Evolutionary conservation across 768 basidiomycete genomes (phyloP).

Genomic region (Lactarius tabidus): DNA sequence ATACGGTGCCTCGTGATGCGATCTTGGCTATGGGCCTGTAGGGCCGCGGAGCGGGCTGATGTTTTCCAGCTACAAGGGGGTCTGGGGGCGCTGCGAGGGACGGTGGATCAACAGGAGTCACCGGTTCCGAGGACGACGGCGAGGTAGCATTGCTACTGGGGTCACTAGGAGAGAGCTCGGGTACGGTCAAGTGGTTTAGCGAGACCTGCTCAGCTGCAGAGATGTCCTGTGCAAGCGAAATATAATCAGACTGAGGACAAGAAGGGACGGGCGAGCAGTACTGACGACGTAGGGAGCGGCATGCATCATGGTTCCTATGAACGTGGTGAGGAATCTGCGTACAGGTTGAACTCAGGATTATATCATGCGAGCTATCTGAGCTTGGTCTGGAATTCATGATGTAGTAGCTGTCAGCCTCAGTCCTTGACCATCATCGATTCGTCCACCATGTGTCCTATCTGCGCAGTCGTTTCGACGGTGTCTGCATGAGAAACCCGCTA

Average conservation of each 20-base stretch:
- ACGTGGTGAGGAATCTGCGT: background rate
- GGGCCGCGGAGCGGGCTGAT: slow-evolving; percentile 14
- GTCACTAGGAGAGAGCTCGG: slow-evolving; percentile 19
- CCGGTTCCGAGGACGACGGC: slow-evolving; percentile 13
- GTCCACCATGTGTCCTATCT: too few relatives aligned
- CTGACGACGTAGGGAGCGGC: slow-evolving; percentile 17
- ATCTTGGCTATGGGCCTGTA: slow-evolving; percentile 6
- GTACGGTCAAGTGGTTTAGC: slow-evolving; percentile 7
- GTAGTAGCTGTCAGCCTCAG: background rate
- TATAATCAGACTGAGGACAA: background rate
- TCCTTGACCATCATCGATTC: too few relatives aligned
- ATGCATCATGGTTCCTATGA: slow-evolving; percentile 8
- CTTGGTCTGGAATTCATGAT: background rate
- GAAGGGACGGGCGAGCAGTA: background rate
- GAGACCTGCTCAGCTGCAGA: slow-evolving; percentile 22
- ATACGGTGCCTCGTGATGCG: slow-evolving; percentile 4
- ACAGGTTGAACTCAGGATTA: background rate
- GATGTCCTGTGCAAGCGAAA: slow-evolving; percentile 4
- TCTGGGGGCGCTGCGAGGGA: background rate
- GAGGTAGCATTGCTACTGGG: slow-evolving; percentile 8
- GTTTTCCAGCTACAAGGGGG: slow-evolving; percentile 7
- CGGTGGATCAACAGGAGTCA: slow-evolving; percentile 6
- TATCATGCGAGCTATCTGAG: background rate
- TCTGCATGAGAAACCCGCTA: too few relatives aligned
- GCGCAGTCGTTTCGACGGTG: too few relatives aligned